phyloP scores from a whole-genome alignment of 2,329 filamentous ascomycete species.

The Aureobasidium sp. region DNA sequence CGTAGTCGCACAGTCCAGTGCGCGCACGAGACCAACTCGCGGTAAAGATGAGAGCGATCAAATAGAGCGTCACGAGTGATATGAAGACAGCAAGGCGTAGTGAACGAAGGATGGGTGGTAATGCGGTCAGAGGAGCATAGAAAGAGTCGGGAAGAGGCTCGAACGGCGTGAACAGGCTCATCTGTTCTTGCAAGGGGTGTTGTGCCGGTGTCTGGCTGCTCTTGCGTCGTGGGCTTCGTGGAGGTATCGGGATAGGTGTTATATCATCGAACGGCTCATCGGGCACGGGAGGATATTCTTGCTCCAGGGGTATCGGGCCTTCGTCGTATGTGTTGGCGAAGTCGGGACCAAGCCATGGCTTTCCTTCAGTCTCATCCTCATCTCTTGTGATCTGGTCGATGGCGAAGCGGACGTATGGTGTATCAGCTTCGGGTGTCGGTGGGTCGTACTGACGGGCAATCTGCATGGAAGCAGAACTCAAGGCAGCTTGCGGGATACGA shows the following conservation, averaged over 20 bases:
- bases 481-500: conserved; percentile 4
- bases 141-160: conserved; percentile 20
- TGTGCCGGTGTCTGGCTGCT: background rate
- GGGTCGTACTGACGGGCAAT: conserved; percentile 29
- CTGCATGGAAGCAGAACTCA: conserved; percentile 24
- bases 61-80: conserved; percentile 58
- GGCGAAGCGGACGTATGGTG: conserved; percentile 81
- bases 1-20: conserved; percentile 59
- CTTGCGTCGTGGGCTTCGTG: conserved; percentile 2
- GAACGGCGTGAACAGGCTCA: conserved; percentile 25
- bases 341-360: conserved; percentile 2
- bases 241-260: background rate
- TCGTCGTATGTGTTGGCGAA: background rate
- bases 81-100: conserved; percentile 53
- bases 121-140: conserved; percentile 49
- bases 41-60: conserved; percentile 61
- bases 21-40: conserved; percentile 58
- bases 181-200: conserved; percentile 15
- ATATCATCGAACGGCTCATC: conserved; percentile 4
- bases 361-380: conserved; percentile 44
- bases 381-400: conserved; percentile 76
- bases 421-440: conserved; percentile 68
- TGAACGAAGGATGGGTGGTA: conserved; percentile 62
- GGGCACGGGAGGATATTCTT: background rate
- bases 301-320: background rate